Evolutionary conservation across 2,329 filamentous ascomycete genomes (phyloP), one percentile per base, ranked within the genome.

Genomic region (Metarhizium album): DNA sequence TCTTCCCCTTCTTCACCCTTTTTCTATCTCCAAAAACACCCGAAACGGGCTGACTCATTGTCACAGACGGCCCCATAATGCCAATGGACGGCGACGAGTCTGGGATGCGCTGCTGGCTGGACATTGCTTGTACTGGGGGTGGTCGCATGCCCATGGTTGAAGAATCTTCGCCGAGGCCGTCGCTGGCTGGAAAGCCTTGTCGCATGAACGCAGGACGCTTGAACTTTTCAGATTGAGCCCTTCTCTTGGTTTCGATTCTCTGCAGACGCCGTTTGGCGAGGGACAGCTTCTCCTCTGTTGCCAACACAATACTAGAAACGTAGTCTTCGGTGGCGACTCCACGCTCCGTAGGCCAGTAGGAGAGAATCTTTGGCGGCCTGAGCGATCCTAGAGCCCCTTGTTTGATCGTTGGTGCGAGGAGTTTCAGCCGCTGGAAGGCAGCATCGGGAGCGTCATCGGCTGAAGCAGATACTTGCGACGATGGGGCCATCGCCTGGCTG

Each of bases 21-120:
- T 65, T 67, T 47, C 73, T 64, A 55, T 67, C 68, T 24, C 74
- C 74, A 67, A 74, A 75, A 4, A 62, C 55, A 2, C 75, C 75
- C n/a, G 65, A 52, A 14, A 71, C 59, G 9, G 71, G 68, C 57
- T 75, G 73, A 48, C 73, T 74, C 67, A 73, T 74, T n/a, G 66
- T 63, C 48, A 66, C 54, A 3, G 60, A 58, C n/a, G 65, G 59
- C 40, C 60, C 58, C 13, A 59, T 49, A 2, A 57, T 48, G 1
- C 55, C 60, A 38, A 65, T 60, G 35, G 59, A 63, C 58, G 70
- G 70, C 23, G 65, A 67, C 23, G 66, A 70, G 47, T 54, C 58
- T 1, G 62, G 62, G 7, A 56, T 52, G 24, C 55, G 62, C 47
- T 58, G 58, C 52, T 70, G 67, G 45, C 67, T 70, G 11, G 67